Base-by-base conservation (phyloP, 139 green algal species). In the Ettlia oleoabundans region DNA sequence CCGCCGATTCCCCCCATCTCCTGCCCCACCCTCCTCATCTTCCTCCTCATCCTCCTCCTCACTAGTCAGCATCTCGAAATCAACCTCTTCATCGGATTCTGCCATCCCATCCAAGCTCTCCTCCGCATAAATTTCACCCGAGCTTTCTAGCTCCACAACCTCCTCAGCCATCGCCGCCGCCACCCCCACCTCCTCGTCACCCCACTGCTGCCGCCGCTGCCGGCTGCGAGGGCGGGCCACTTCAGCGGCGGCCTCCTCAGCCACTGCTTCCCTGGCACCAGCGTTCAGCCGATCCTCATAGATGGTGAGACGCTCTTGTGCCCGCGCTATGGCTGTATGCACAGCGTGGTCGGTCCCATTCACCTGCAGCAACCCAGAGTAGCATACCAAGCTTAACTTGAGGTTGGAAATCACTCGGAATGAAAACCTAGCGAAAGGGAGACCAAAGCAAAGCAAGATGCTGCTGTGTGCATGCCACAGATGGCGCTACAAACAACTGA, bases 281-380 rank as follows among this genome's bases (percentile, higher is more conserved):
- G 74, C 81, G 22, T 87, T 40, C 30, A 87, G 61, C 2, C 55
- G 41, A 3, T 81, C 55, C 35, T 88, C 84, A 35, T 88, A 74
- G 22, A 82, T 55, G 8, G 53, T 55, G 18, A 88, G 66, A 22
- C 86, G 78, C 73, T 84, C 70, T 28, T 84, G 70, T 2, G 85
- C 86, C 37, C 78, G 79, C 53, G 28, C 30, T 22, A 88, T 73
- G 24, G 72, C 88, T 32, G 43, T 35, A 68, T 86, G 75, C 33
- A 82, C 65, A 1, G 76, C 76, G 30, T 81, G 58, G 15, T 81
- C 75, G 8, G 75, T 72, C 28, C 75, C 75, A 40, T 33, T 42
- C 55, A 18, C 30, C 75, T 81, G 58, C 28, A 61, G 55, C 21
- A 5, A 32, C 5, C 55, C 55, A 65, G 18, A 65, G 5, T 9